These are phyloP conservation scores for Ceratocystis cacaofunesta DNA, from an alignment of 2,329 filamentous ascomycete species.

Conservation along the genomic window DNA sequence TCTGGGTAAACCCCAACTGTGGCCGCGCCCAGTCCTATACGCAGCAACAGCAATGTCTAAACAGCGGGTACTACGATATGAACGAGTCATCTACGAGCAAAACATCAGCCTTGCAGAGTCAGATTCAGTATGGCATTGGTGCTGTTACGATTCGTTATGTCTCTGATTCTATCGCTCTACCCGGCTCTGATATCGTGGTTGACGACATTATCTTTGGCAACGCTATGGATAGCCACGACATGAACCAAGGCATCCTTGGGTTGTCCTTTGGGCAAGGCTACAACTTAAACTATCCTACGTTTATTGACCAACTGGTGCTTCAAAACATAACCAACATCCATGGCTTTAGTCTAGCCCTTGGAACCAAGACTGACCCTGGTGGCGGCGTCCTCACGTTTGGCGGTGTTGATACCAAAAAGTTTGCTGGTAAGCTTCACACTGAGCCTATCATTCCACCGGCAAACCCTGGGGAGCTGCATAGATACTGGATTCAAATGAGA, in stretches of 20 bases:
- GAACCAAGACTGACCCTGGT: constrained; percentile 20
- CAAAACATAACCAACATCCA: constrained; percentile 22
- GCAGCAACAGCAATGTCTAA: constrained; percentile 16
- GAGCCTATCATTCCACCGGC: constrained; percentile 22
- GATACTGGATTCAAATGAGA: constrained; percentile 31
- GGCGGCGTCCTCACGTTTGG: constrained; percentile 29
- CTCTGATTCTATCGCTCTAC: constrained; percentile 22
- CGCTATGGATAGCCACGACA: constrained; percentile 21
- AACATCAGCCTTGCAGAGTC: constrained; percentile 16
- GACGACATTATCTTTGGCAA: constrained; percentile 23
- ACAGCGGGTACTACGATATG: constrained; percentile 17
- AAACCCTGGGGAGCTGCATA: constrained; percentile 20
- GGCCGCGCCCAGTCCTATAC: constrained; percentile 14
- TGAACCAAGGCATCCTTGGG: constrained; percentile 24
- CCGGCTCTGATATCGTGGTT: constrained; percentile 21
- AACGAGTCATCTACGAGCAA: constrained; percentile 20
- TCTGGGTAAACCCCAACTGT: constrained; percentile 31
- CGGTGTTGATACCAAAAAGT: constrained; percentile 34
- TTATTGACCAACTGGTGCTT: constrained; percentile 22
- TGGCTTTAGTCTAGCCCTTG: constrained; percentile 25
- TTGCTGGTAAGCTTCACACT: constrained; percentile 25
- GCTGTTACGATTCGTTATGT: constrained; percentile 22
- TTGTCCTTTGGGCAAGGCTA: constrained; percentile 22
- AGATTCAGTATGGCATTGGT: constrained; percentile 24
- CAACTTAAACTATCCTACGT: constrained; percentile 22